Conservation (phyloP, 2,329 filamentous ascomycete genomes). For the Aspergillus thermomutatus region DNA sequence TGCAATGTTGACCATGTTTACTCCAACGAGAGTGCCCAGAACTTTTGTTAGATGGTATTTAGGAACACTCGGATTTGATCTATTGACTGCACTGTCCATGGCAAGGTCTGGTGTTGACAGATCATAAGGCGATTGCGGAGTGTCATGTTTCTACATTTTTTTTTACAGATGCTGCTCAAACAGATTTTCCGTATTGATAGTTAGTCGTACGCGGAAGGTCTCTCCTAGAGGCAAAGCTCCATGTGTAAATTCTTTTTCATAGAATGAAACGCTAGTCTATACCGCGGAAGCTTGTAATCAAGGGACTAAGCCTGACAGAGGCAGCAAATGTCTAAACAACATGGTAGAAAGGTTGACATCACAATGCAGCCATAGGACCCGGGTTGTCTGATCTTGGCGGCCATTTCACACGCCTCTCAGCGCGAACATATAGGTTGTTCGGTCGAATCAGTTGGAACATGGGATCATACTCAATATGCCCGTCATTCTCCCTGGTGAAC, state of each 20-base stretch:
- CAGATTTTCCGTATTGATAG: not conserved
- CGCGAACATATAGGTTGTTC: slow-evolving; percentile 18
- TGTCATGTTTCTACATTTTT: not conserved
- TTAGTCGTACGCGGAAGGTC: not conserved
- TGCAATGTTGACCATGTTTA: slow-evolving; percentile 10
- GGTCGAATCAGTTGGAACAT: slow-evolving; percentile 24
- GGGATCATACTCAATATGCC: slow-evolving; percentile 40
- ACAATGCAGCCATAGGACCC: not conserved
- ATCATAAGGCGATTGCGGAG: not conserved
- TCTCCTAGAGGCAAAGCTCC: not conserved
- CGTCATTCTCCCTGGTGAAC: slow-evolving; percentile 50
- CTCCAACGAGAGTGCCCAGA: not conserved
- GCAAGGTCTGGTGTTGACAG: not conserved
- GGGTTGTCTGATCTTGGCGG: slow-evolving; percentile 16
- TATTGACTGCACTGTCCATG: not conserved
- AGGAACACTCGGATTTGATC: not conserved
- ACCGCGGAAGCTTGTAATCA: not conserved
- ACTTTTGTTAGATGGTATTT: not conserved
- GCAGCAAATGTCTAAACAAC: not conserved
- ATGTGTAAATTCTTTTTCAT: not conserved
- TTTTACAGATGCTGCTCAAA: not conserved
- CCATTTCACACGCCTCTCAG: slow-evolving; percentile 22
- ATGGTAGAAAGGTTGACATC: not conserved
- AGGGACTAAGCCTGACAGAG: not conserved
- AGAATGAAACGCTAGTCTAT: not conserved